A percentile compares a stretch with the other conserved stretches of the same genome.
These are phyloP conservation scores for Collybia sordida DNA, from an alignment of 768 basidiomycete species.

Conservation along the genomic window DNA sequence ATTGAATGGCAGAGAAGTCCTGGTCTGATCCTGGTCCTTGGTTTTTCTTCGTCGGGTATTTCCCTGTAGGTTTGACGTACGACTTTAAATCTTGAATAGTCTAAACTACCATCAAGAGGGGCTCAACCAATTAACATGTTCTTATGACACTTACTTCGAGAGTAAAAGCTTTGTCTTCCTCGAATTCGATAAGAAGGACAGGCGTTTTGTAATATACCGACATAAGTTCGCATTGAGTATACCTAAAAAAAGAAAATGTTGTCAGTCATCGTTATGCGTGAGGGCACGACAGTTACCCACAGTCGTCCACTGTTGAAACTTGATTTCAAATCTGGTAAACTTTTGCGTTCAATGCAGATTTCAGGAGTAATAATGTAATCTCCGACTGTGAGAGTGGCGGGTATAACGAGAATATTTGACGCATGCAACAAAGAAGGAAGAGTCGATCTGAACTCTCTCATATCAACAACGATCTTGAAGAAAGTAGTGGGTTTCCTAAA, in stretches of 20 bases:
- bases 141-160: slow-evolving; percentile 59
- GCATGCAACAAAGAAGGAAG: slow-evolving; percentile 90
- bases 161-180: slow-evolving; percentile 94
- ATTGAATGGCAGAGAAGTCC: slow-evolving; percentile 61
- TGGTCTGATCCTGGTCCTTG: slow-evolving; percentile 24
- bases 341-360: slow-evolving; percentile 96
- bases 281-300: slow-evolving; percentile 46
- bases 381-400: slow-evolving; percentile 90
- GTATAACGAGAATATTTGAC: slow-evolving; percentile 75
- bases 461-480: slow-evolving; percentile 87
- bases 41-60: slow-evolving; percentile 57
- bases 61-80: slow-evolving; percentile 59
- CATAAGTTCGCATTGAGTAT: slow-evolving; percentile 97
- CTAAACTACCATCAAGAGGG: slow-evolving; percentile 28
- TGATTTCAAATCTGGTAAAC: slow-evolving; percentile 86
- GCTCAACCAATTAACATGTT: background rate
- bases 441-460: slow-evolving; percentile 94
- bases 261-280: background rate
- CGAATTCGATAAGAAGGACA: slow-evolving; percentile 92
- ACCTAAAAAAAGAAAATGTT: slow-evolving; percentile 45
- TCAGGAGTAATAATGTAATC: slow-evolving; percentile 96
- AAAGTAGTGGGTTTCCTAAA: background rate
- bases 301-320: slow-evolving; percentile 93
- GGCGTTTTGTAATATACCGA: slow-evolving; percentile 94
- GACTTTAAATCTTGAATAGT: slow-evolving; percentile 65